Percentiles rank a stretch among this genome's conserved stretches.
Conservation (phyloP, 805 yeast genomes). For the Kodamaea sagamina region DNA sequence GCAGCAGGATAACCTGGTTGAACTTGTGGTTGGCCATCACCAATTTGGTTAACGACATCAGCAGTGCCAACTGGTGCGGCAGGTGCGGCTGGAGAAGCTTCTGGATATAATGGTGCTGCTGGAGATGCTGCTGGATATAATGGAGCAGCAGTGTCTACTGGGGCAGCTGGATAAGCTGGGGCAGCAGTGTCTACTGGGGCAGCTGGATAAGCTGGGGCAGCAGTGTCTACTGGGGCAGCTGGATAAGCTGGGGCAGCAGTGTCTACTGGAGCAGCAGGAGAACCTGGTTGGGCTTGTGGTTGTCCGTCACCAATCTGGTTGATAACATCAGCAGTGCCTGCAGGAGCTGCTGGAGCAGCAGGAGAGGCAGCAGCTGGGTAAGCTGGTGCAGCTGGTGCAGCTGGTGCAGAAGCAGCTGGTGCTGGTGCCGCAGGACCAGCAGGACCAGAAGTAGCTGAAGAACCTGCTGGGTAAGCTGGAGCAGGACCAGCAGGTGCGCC, state of each 20-base stretch:
- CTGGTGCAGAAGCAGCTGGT: not conserved
- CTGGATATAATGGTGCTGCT: no score
- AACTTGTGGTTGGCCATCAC: conserved; percentile 38
- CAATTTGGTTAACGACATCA: conserved; percentile 39
- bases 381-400: no score
- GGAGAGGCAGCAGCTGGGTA: conserved; percentile 3
- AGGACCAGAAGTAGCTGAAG: conserved; percentile 6
- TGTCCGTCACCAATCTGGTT: conserved; percentile 37
- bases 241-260: conserved; percentile 18
- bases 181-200: no score
- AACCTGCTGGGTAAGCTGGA: conserved; percentile 8
- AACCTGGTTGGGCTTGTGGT: conserved; percentile 32
- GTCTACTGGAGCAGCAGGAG: conserved; percentile 25
- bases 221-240: no score
- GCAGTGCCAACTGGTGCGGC: conserved; percentile 22
- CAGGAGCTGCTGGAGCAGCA: no score
- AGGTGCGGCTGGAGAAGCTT: no score
- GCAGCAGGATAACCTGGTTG: conserved; percentile 27
- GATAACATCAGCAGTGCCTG: conserved; percentile 27
- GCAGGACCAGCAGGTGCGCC: conserved; percentile 24
- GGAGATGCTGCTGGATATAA: no score
- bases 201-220: no score
- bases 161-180: no score
- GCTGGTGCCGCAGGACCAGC: not conserved
- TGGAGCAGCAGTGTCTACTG: no score